These are phyloP conservation scores for Toxicodendron radicans DNA, from an alignment of 345 rosid genomes.

Conservation along the genomic window DNA sequence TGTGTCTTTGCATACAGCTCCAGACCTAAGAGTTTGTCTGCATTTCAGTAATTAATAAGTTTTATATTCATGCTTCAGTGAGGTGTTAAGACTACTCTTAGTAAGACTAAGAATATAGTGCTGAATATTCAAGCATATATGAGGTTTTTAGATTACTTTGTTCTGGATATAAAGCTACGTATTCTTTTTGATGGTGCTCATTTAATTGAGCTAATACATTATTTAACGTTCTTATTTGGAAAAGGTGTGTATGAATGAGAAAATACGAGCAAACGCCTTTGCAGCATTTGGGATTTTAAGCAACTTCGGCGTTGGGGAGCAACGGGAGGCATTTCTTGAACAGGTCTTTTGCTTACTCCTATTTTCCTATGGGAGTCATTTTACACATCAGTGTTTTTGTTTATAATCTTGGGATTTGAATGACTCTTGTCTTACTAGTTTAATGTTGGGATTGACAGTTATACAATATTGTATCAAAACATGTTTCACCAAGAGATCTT, in stretches of 20 bases:
- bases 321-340: conserved; percentile 76
- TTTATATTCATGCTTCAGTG: neutral
- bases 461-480: neutral
- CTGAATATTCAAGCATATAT: neutral
- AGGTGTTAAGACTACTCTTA: no score
- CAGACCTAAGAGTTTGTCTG: neutral
- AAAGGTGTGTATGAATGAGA: conserved; percentile 72
- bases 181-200: neutral
- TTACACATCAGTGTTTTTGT: neutral
- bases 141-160: conserved; percentile 9
- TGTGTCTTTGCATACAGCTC: conserved; percentile 1
- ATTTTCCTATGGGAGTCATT: neutral
- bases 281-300: conserved; percentile 87
- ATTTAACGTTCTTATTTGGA: conserved; percentile 15
- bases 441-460: no score
- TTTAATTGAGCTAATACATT: neutral
- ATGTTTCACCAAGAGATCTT: neutral
- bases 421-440: no score
- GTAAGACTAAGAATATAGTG: neutral
- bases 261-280: conserved; percentile 87
- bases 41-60: neutral
- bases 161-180: conserved; percentile 3
- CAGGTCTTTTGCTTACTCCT: conserved; percentile 50
- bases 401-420: neutral
- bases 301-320: conserved; percentile 67